These are phyloP conservation scores for Prasinococcaceae sp. DNA, from an alignment of 139 green algal genomes.

Conservation along the genomic window DNA sequence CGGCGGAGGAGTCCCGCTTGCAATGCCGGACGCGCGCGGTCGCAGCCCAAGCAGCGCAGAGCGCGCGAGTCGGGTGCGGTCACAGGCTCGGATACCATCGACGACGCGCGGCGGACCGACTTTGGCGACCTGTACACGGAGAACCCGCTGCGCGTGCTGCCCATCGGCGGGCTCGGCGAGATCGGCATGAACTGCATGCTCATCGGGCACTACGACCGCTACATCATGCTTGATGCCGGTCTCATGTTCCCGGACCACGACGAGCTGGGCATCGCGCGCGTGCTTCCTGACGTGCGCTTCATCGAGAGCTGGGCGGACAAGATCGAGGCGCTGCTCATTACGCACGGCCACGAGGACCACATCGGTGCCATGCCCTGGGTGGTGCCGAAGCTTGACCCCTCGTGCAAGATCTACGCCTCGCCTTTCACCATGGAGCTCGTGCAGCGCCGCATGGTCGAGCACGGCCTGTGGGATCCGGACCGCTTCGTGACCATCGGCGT, in stretches of 20 bases:
- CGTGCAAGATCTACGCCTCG: conserved; percentile 72
- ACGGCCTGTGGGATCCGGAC: conserved; percentile 66
- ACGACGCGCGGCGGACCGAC: no score
- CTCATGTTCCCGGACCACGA: conserved; percentile 97
- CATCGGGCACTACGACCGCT: conserved; percentile 80
- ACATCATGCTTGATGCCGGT: conserved; percentile 95
- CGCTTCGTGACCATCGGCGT: conserved; percentile 53
- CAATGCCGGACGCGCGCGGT: no score
- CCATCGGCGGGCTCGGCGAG: conserved; percentile 92
- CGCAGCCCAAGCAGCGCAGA: no score
- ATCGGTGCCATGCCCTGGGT: conserved; percentile 94
- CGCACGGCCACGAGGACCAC: conserved; percentile 94
- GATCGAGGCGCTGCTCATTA: conserved; percentile 96
- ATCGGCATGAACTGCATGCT: conserved; percentile 99
- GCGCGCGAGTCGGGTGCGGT: no score
- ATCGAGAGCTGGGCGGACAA: conserved; percentile 83
- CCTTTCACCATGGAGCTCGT: conserved; percentile 87
- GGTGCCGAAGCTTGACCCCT: conserved; percentile 79
- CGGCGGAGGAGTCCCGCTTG: no score
- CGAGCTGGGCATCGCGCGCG: conserved; percentile 93
- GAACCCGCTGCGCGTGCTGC: conserved; percentile 79
- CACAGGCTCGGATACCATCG: no score
- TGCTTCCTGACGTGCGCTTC: conserved; percentile 91
- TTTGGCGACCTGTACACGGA: no score
- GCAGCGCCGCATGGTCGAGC: conserved; percentile 71